Base-by-base conservation (phyloP, 768 basidiomycete species). In the Russula abietina region DNA sequence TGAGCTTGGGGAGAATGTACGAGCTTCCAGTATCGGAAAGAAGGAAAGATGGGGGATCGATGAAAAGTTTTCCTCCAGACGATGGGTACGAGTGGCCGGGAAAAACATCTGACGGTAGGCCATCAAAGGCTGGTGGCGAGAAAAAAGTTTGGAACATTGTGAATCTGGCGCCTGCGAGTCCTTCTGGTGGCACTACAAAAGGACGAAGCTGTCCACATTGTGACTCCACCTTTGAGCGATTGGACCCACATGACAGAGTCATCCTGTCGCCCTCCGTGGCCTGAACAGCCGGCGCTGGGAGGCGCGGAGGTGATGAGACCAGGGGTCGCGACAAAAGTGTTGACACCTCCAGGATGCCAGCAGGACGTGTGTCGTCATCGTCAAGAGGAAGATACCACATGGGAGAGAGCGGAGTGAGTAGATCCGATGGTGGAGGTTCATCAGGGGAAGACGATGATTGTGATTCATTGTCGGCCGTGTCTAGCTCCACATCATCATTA, bases 361-460 rank as follows among this genome's bases (percentile, higher is more conserved):
- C 7, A 26, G 58, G 39, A 30, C 59, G 58, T 19, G 63, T 5
- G 36, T 60, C 63, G 17, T 41, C 14, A 46, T 55, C 58, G 4
- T 64, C 58, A 17, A 50, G 59, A 4, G 59, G 41, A 16, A 64
- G 48, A 38, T 64, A 58, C 58, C 38, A 60, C 38, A 60, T 64
- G 14, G 63, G 63, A 55, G 48, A 51, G 16, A 64, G 63, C 11
- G 63, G 63, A 22, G 63, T 64, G 22, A 64, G 54, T n/a, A 64
- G 32, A 45, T 60, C 58, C 4, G 62, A 49, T 6, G 58, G 19
- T 2, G 39, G 24, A 49, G 57, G 14, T 50, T 60, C 54, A 14
- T 64, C 58, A n/a, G 63, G 59, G 12, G 63, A 60, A 19, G 54
- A 55, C 1, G 62, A 49, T 2, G 58, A 64, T 38, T 59, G 63